Evolutionary conservation across 106 monocot species (phyloP).

Genomic region (Allium sativum): DNA sequence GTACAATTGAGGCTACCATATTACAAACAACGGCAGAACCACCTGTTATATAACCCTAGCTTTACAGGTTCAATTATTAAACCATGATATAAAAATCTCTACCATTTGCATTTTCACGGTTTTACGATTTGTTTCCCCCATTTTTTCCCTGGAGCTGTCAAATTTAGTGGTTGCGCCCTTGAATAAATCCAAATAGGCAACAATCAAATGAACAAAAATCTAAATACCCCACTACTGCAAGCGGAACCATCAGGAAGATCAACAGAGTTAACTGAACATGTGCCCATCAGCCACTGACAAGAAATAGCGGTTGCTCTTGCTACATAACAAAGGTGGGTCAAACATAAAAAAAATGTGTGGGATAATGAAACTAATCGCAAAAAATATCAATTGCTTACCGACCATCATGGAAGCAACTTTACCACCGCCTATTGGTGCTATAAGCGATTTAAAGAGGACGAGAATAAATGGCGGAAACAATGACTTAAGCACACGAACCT

Average conservation of each 20-base stretch:
- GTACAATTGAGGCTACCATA: not conserved
- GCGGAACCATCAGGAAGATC: slow-evolving; percentile 74
- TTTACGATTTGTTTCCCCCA: no score
- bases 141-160: no score
- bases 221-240: slow-evolving; percentile 70
- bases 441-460: slow-evolving; percentile 65
- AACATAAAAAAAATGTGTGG: not conserved
- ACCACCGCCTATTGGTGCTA: slow-evolving; percentile 68
- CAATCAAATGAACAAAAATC: not conserved
- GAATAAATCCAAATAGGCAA: not conserved
- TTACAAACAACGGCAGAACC: no score
- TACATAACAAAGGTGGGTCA: slow-evolving; percentile 13
- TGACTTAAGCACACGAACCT: slow-evolving; percentile 76
- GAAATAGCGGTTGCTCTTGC: slow-evolving; percentile 87
- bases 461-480: slow-evolving; percentile 78
- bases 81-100: no score
- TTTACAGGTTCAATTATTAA: no score
- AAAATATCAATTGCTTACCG: slow-evolving; percentile 38
- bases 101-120: no score
- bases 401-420: slow-evolving; percentile 71
- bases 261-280: slow-evolving; percentile 68
- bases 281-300: slow-evolving; percentile 97
- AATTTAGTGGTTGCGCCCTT: no score
- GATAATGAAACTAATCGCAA: not conserved
- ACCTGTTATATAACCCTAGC: no score